Evolutionary conservation across 345 rosid species (phyloP).

Genomic region (Gossypium raimondii): DNA sequence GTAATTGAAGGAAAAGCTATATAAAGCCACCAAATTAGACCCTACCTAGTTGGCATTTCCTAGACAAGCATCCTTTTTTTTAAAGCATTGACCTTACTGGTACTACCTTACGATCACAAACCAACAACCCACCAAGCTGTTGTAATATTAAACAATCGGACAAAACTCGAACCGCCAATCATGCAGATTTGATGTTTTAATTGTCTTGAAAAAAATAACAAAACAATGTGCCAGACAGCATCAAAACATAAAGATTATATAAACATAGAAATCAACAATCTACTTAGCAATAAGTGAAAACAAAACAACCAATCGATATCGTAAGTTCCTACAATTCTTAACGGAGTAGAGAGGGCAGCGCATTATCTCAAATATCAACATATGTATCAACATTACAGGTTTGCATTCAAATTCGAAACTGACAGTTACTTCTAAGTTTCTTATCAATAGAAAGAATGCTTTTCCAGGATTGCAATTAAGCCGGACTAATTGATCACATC

Average conservation of each 20-base stretch:
- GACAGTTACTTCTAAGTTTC: not conserved
- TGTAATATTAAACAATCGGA: not conserved
- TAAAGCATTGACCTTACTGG: not conserved
- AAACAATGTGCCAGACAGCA: not conserved
- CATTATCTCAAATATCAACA: not conserved
- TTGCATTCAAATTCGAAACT: not conserved
- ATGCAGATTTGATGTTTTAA: constrained; percentile 6
- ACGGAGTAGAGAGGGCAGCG: not conserved
- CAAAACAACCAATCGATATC: too few relatives aligned
- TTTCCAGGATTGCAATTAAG: not conserved
- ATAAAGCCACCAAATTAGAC: not conserved
- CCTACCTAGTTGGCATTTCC: not conserved
- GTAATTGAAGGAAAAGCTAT: not conserved
- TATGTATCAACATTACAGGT: not conserved
- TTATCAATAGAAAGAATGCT: not conserved
- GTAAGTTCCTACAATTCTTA: not conserved
- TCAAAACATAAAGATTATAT: not conserved
- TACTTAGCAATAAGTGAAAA: not conserved
- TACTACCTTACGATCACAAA: not conserved
- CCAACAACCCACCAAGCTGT: not conserved
- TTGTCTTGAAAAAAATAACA: too few relatives aligned
- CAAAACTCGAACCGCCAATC: not conserved
- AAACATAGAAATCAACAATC: not conserved
- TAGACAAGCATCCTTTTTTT: not conserved
- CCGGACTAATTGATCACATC: constrained; percentile 12